Base-by-base conservation (phyloP, 2,329 filamentous ascomycete genomes). In the Cucurbitaria berberidis region DNA sequence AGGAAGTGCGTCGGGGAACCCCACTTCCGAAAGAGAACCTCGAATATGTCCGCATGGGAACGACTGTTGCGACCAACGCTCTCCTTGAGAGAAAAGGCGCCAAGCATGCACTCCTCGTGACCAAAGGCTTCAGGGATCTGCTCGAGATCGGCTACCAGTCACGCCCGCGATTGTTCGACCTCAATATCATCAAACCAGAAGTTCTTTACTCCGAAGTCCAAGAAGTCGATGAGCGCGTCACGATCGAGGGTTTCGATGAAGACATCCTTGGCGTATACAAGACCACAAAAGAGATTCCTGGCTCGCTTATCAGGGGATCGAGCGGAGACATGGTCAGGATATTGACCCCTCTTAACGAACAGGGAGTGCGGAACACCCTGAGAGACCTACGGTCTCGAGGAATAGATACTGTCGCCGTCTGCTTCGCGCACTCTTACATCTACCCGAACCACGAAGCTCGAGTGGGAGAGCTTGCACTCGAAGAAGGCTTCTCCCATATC, bases 101-200 rank as follows among this genome's bases (percentile, higher is more conserved):
- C n/a, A 51, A 55, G 29, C 56, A 55, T n/a, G 68, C 67, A 1
- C 48, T 71, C 7, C 55, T 69, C 19, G 62, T 63, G 18, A 70
- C 63, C 4, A 65, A 64, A 51, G 70, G 70, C 5, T 71, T 72
- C 53, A 59, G 61, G 32, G 70, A 74, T 36, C 43, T 69, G 15
- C 48, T 69, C 7, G 49, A 61, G 8, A 72, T 74, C 38, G 69
- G 71, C 22, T 64, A 72, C 36, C 71, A 74, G 51, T 67, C 68
- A 10, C 63, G 71, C 8, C 71, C 71, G 22, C 56, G 64, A 15
- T 50, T 73, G 9, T 70, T 70, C 41, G 67, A 68, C 29, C 52
- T 70, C 7, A 58, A 55, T 19, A 58, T 68, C 34, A 41, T 44
- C 15, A 59, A 57, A 11, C 9, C 30, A n/a, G 30, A 34, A 34